phyloP scores from a whole-genome alignment of 352 stramenopile species.

The Elongisporangium senticosum region DNA sequence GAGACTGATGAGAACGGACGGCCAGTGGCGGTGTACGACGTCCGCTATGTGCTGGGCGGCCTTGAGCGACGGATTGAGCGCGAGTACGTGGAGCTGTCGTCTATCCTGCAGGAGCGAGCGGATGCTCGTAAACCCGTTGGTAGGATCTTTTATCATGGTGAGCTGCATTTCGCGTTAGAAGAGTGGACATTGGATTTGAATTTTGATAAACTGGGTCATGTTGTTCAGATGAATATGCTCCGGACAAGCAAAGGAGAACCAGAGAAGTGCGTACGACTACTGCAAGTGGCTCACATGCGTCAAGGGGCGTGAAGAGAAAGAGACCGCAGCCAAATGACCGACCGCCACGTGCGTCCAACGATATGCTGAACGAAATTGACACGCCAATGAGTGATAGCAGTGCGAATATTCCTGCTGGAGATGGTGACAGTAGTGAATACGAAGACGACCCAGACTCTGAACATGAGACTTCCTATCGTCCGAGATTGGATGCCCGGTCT shows the following conservation, averaged over 20 bases:
- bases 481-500: neutral
- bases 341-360: neutral
- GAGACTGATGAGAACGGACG: constrained; percentile 16
- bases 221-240: neutral
- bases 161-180: neutral
- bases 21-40: constrained; percentile 54
- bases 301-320: neutral
- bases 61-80: constrained; percentile 71
- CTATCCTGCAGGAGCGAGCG: constrained; percentile 30
- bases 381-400: neutral
- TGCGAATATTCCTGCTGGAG: neutral
- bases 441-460: neutral
- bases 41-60: constrained; percentile 76
- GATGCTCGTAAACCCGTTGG: constrained; percentile 28
- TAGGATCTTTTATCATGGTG: constrained; percentile 68
- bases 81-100: constrained; percentile 55
- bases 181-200: neutral
- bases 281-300: neutral
- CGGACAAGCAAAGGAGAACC: neutral
- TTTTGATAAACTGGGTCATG: neutral
- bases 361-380: neutral
- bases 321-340: neutral
- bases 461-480: neutral
- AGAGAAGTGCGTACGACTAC: neutral
- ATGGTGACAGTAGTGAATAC: neutral